Evolutionary conservation across 257 asterid genomes (phyloP).

Genomic region (Capsicum chinense): DNA sequence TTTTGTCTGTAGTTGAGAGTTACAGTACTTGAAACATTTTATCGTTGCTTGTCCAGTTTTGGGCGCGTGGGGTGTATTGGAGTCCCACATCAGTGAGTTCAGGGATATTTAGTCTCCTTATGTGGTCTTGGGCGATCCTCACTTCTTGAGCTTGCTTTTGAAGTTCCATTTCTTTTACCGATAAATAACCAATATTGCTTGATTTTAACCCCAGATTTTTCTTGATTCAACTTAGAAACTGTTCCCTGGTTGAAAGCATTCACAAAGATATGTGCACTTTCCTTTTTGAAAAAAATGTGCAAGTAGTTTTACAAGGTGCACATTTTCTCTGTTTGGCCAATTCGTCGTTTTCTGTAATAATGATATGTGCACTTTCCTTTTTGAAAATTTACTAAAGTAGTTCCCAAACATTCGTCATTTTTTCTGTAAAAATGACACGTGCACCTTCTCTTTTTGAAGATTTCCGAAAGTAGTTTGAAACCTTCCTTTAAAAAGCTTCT

Average conservation of each 20-base stretch:
- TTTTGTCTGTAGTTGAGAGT: too few species aligned
- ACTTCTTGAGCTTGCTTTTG: not conserved
- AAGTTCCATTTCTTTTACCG: not conserved
- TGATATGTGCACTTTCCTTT: not conserved
- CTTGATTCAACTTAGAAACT: slow-evolving; percentile 13
- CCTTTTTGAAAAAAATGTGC: slow-evolving; percentile 2
- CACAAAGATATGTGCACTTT: not conserved
- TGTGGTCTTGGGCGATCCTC: not conserved
- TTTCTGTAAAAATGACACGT: too few species aligned
- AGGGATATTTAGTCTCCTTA: too few species aligned
- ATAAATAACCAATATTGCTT: not conserved
- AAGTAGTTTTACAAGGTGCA: not conserved
- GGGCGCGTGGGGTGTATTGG: not conserved
- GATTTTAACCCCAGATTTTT: not conserved
- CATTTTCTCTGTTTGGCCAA: not conserved
- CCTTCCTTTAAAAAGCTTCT: not conserved
- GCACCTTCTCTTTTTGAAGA: not conserved
- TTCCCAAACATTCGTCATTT: too few species aligned
- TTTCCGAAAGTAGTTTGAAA: not conserved
- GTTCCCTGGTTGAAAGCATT: not conserved
- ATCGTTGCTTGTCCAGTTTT: not conserved
- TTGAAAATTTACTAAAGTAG: too few species aligned
- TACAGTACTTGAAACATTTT: too few species aligned
- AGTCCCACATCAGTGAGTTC: too few species aligned
- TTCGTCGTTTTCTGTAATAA: not conserved